Base-by-base conservation (phyloP, 495 filamentous ascomycete species). In the Xylaria longipes region DNA sequence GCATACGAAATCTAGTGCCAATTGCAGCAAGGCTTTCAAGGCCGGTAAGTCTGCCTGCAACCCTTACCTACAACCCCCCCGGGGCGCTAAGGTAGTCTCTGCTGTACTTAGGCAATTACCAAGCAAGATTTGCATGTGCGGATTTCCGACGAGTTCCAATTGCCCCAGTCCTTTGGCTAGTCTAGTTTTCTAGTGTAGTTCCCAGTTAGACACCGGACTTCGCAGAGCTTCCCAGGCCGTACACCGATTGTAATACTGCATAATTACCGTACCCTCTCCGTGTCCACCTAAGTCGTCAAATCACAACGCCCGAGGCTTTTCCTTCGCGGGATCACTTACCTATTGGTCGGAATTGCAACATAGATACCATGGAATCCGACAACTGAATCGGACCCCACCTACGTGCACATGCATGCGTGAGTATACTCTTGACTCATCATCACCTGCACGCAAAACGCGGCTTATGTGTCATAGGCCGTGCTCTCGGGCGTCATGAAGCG, bases 31-130 rank as follows among this genome's bases (percentile, higher is more conserved):
- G n/a, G n/a, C n/a, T n/a, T n/a, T n/a, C n/a, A n/a, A n/a, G n/a
- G n/a, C n/a, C n/a, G n/a, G n/a, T n/a, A n/a, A n/a, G n/a, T n/a
- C n/a, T n/a, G n/a, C n/a, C n/a, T n/a, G n/a, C n/a, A n/a, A n/a
- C n/a, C n/a, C n/a, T n/a, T n/a, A n/a, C n/a, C n/a, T n/a, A n/a
- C n/a, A n/a, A n/a, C n/a, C n/a, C n/a, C n/a, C n/a, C n/a, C n/a
- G n/a, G n/a, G n/a, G n/a, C n/a, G n/a, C n/a, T n/a, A n/a, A n/a
- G n/a, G n/a, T n/a, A n/a, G n/a, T n/a, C n/a, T n/a, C n/a, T n/a
- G n/a, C n/a, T n/a, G n/a, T n/a, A n/a, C n/a, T n/a, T 29, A 3
- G 45, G 11, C 29, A 48, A 67, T 67, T 67, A 67, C 65, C 48
- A 67, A 67, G 65, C 65, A 56, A 35, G 27, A 27, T 46, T 46